Conservation (phyloP, 805 yeast species). For the Kurtzmaniella fragi region DNA sequence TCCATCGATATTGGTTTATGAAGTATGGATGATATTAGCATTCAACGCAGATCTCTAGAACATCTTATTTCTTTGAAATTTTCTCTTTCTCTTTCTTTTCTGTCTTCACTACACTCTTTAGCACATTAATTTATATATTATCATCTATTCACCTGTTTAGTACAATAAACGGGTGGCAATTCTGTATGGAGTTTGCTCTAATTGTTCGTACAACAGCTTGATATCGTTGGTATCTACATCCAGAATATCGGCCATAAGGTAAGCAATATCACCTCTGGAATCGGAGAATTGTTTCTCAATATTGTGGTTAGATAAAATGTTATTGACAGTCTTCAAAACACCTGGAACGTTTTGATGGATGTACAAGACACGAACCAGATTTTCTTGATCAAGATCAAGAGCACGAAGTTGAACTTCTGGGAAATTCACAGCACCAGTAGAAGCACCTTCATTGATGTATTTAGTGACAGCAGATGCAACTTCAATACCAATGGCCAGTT, state of each 20-base stretch:
- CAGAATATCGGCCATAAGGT: slow-evolving; percentile 95
- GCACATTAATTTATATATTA: background rate
- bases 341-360: slow-evolving; percentile 98
- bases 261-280: slow-evolving; percentile 92
- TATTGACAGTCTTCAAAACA: slow-evolving; percentile 95
- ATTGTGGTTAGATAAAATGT: slow-evolving; percentile 89
- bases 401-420: slow-evolving; percentile 95
- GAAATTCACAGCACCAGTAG: slow-evolving; percentile 96
- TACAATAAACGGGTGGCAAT: slow-evolving; percentile 88
- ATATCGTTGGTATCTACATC: slow-evolving; percentile 80
- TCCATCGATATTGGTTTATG: too few relatives aligned
- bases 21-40: too few relatives aligned
- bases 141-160: slow-evolving; percentile 25
- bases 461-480: slow-evolving; percentile 82
- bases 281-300: slow-evolving; percentile 98
- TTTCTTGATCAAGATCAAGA: slow-evolving; percentile 78
- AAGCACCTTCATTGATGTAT: slow-evolving; percentile 93
- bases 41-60: too few relatives aligned
- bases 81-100: too few relatives aligned
- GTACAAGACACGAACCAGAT: slow-evolving; percentile 88
- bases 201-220: slow-evolving; percentile 75
- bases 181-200: slow-evolving; percentile 86
- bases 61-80: too few relatives aligned
- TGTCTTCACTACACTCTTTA: background rate
- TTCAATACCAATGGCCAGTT: slow-evolving; percentile 94